Conservation (phyloP, 192 early-diverging fungal genomes). For the Podila epicladia region DNA sequence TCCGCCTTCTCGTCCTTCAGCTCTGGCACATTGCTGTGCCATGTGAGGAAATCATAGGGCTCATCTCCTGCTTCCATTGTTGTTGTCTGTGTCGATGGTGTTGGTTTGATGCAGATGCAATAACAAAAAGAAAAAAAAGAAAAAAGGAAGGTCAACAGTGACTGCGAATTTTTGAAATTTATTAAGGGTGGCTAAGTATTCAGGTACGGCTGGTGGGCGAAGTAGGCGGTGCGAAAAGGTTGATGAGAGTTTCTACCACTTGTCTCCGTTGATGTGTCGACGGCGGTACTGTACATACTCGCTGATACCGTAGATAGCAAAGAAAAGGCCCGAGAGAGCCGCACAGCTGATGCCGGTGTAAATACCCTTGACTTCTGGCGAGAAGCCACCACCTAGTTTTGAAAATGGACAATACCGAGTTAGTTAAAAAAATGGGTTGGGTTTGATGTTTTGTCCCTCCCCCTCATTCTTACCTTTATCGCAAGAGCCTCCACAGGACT, state of each 20-base stretch:
- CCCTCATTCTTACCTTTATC: background rate
- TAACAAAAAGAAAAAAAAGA: slow-evolving; percentile 3
- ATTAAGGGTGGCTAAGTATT: no score
- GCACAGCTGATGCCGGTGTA: slow-evolving; percentile 19
- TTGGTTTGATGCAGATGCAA: background rate
- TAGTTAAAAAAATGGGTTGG: background rate
- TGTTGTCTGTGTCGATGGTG: background rate
- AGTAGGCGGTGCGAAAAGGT: no score
- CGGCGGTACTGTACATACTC: slow-evolving; percentile 34
- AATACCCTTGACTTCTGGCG: background rate
- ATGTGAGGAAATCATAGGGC: slow-evolving; percentile 46
- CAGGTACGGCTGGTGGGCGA: no score
- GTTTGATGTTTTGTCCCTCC: background rate
- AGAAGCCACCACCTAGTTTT: background rate
- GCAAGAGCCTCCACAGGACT: slow-evolving; percentile 7
- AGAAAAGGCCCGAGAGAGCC: slow-evolving; percentile 17
- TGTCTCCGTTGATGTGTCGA: slow-evolving; percentile 33
- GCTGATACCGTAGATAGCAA: slow-evolving; percentile 32
- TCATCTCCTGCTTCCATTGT: slow-evolving; percentile 39
- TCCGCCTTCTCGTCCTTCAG: slow-evolving; percentile 47
- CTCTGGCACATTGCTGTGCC: slow-evolving; percentile 52
- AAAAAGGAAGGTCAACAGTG: slow-evolving; percentile 8
- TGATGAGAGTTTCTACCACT: background rate
- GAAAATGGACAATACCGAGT: no score
- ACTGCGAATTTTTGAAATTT: background rate